Percentiles rank a stretch among this genome's conserved stretches.
Evolutionary conservation across 2,329 filamentous ascomycete genomes (phyloP).

Genomic region (Aspergillus sp.): DNA sequence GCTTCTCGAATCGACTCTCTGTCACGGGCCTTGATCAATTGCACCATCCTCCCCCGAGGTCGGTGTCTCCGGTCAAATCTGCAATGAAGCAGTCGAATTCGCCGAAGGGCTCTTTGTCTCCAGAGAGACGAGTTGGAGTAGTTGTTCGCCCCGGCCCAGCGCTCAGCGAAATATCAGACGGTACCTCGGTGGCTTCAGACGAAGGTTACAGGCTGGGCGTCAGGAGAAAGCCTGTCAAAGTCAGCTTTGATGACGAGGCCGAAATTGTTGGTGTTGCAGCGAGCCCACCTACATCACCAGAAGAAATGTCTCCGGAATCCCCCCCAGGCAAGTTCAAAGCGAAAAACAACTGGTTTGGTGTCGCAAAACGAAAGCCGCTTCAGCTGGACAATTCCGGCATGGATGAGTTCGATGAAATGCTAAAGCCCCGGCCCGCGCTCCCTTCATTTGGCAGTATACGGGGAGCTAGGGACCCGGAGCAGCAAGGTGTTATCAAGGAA

Average conservation of each 20-base stretch:
- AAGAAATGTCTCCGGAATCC: constrained; percentile 31
- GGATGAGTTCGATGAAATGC: constrained; percentile 51
- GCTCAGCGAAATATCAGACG: constrained; percentile 54
- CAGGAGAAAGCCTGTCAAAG: constrained; percentile 52
- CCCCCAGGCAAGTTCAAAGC: constrained; percentile 27
- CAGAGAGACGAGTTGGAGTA: constrained; percentile 22
- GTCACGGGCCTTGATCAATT: constrained; percentile 45
- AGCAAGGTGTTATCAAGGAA: constrained; percentile 10
- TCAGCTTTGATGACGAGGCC: constrained; percentile 65
- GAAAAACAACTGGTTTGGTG: constrained; percentile 32
- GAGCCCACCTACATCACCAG: constrained; percentile 37
- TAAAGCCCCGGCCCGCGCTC: constrained; percentile 55
- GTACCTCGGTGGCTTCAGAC: constrained; percentile 45
- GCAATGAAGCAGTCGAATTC: constrained; percentile 51
- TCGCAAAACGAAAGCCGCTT: constrained; percentile 28
- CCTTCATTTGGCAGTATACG: constrained; percentile 62
- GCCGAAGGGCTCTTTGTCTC: constrained; percentile 38
- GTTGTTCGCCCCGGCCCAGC: constrained; percentile 25
- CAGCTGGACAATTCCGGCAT: constrained; percentile 27
- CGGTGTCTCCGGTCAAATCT: constrained; percentile 58
- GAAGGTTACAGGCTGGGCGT: constrained; percentile 35
- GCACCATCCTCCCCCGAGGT: constrained; percentile 56
- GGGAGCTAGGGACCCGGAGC: constrained; percentile 34
- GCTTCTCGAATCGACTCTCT: constrained; percentile 50
- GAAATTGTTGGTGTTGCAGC: constrained; percentile 44